These are phyloP conservation scores for Pichia sp. DNA, from an alignment of 1,139 yeast species.

Conservation along the genomic window DNA sequence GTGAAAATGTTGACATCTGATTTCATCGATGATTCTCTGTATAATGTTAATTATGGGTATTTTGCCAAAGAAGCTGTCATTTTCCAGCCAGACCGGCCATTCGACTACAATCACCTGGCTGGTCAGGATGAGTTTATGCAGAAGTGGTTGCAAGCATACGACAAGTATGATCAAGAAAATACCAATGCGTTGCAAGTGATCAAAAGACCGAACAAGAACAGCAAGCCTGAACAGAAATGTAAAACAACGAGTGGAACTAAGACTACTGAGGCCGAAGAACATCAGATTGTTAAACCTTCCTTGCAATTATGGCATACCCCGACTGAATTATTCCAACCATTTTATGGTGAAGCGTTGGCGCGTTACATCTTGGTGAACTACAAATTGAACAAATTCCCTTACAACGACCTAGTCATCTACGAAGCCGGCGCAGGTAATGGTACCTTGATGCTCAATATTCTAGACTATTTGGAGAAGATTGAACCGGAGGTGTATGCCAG, in stretches of 20 bases:
- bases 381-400: conserved; percentile 62
- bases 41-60: conserved; percentile 79
- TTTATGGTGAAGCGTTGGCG: conserved; percentile 81
- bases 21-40: conserved; percentile 80
- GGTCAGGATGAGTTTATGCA: conserved; percentile 70
- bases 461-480: conserved; percentile 56
- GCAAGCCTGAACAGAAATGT: background rate
- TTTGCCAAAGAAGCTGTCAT: conserved; percentile 76
- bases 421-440: conserved; percentile 95
- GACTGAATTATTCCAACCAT: conserved; percentile 78
- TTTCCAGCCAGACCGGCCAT: conserved; percentile 60
- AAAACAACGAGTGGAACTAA: background rate
- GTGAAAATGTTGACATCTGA: conserved; percentile 71
- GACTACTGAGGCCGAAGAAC: conserved; percentile 11
- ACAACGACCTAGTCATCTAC: conserved; percentile 64
- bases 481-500: conserved; percentile 71
- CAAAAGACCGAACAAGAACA: conserved; percentile 5
- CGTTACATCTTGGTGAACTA: conserved; percentile 67
- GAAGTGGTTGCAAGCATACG: conserved; percentile 66
- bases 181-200: conserved; percentile 17
- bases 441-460: conserved; percentile 74
- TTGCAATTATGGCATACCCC: conserved; percentile 90
- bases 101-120: conserved; percentile 53
- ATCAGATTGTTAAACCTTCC: conserved; percentile 36
- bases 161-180: conserved; percentile 45